Evolutionary conservation across 2,329 filamentous ascomycete genomes (phyloP), one percentile per base, ranked within the genome.

Genomic region (Stachybotrys chartarum): DNA sequence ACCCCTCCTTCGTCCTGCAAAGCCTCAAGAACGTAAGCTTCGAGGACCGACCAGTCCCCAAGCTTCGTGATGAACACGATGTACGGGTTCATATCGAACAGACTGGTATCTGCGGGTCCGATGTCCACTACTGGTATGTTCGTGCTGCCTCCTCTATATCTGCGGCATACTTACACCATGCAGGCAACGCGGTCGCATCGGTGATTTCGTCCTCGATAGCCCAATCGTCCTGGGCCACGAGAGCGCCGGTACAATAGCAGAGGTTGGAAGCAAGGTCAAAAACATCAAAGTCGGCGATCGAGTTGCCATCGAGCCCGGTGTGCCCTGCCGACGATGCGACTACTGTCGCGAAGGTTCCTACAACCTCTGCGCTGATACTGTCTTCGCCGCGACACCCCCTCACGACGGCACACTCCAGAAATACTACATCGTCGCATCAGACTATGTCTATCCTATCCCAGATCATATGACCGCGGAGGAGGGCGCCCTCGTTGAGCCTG

Each of bases 291-390:
- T 70, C 16, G 83, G 84, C 11, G 85, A 89, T 63, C 74, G 83
- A 53, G 84, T 89, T 10, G 85, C 85, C 4, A 70, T 89, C 16
- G 85, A 89, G 62, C 84, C 84, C 0, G 83, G 84, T 18, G 81
- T 86, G 1, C 82, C 85, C 0, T 89, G 86, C 62, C 76, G 75
- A 11, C 66, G 72, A 39, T 87, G 84, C 64, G 84, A 81, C 61
- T 73, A 83, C 17, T 87, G 84, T 63, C 68, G 68, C 52, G 77
- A 78, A 30, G 84, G 83, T 3, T 78, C 82, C 11, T 86, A 85
- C 61, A 86, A 86, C 61, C 78, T 86, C 6, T 87, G 84, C 63
- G 78, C 83, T 58, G 76, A 82, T 52, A 83, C 86, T 4, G 72
- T 76, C 50, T 87, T 87, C 60, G 73, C 81, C 0, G 83, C 83